Evolutionary conservation across 352 stramenopile species (phyloP).

Genomic region (Phytophthora sp.): DNA sequence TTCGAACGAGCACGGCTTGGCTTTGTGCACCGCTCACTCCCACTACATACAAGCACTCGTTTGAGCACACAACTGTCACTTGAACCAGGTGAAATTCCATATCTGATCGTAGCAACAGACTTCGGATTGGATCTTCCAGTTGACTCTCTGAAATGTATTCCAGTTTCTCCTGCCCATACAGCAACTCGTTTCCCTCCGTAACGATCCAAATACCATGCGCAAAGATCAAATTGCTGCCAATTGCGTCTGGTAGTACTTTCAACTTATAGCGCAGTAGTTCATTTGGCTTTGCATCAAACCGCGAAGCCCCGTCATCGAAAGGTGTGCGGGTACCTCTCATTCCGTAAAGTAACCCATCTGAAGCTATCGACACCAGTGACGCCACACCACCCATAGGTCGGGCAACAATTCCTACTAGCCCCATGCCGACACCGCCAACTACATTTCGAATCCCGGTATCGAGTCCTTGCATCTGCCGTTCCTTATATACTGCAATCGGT

Average conservation of each 20-base stretch:
- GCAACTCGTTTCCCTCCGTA: slow-evolving; percentile 24
- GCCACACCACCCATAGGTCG: slow-evolving; percentile 80
- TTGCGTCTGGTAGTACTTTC: slow-evolving; percentile 65
- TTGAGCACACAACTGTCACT: slow-evolving; percentile 60
- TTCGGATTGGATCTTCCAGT: slow-evolving; percentile 19
- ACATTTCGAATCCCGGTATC: slow-evolving; percentile 68
- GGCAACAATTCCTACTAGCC: slow-evolving; percentile 78
- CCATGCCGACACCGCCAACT: slow-evolving; percentile 76
- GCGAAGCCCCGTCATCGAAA: slow-evolving; percentile 36
- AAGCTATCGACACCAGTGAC: slow-evolving; percentile 78
- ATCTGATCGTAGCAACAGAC: slow-evolving; percentile 47
- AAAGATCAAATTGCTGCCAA: slow-evolving; percentile 55
- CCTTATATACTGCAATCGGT: slow-evolving; percentile 75
- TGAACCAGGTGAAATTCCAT: slow-evolving; percentile 26
- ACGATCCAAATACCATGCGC: slow-evolving; percentile 73
- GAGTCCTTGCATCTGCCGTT: slow-evolving; percentile 66
- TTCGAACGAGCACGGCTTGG: slow-evolving; percentile 54
- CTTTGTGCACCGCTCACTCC: slow-evolving; percentile 42
- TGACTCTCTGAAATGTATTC: slow-evolving; percentile 36
- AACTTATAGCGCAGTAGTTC: slow-evolving; percentile 81
- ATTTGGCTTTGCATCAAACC: slow-evolving; percentile 64
- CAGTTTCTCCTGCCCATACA: slow-evolving; percentile 25
- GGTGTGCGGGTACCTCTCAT: slow-evolving; percentile 45
- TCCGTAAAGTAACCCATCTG: slow-evolving; percentile 75
- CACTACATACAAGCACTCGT: slow-evolving; percentile 60